These are phyloP conservation scores for Trichosporon coremiiforme DNA, from an alignment of 1,284 basidiomycete genomes.

Conservation along the genomic window DNA sequence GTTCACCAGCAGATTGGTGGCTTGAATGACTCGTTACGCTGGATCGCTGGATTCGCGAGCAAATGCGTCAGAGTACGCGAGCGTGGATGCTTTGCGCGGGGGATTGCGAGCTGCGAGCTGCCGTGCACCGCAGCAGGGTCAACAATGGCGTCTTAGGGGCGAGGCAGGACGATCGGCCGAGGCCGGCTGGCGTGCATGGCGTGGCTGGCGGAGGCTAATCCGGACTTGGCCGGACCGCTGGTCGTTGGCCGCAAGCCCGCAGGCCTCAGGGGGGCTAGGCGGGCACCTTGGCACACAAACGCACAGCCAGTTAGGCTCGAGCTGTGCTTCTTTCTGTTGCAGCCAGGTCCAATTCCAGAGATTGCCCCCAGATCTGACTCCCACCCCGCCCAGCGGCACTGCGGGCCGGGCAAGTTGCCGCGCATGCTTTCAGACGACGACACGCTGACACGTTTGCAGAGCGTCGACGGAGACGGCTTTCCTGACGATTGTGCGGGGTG, in stretches of 20 bases:
- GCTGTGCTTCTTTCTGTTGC: neutral
- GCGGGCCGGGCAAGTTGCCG: too few species aligned
- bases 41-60: neutral
- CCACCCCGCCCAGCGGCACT: too few species aligned
- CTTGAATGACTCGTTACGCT: neutral
- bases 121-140: slow-evolving; percentile 4
- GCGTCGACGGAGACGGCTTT: slow-evolving; percentile 48
- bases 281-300: neutral
- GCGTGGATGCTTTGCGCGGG: neutral
- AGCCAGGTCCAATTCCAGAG: slow-evolving; percentile 5
- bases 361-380: neutral
- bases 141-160: neutral
- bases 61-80: neutral
- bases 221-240: too few species aligned
- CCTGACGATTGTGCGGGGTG: slow-evolving; percentile 45
- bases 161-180: neutral
- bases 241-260: too few species aligned
- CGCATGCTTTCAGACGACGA: too few species aligned
- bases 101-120: neutral
- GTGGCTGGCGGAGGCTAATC: too few species aligned
- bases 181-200: too few species aligned
- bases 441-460: slow-evolving; percentile 24
- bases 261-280: neutral
- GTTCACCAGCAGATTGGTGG: neutral
- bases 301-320: slow-evolving; percentile 4